A percentile compares a stretch with the other conserved stretches of the same genome.
Evolutionary conservation across 2,329 filamentous ascomycete genomes (phyloP).

Genomic region (Diaporthe nobilis): DNA sequence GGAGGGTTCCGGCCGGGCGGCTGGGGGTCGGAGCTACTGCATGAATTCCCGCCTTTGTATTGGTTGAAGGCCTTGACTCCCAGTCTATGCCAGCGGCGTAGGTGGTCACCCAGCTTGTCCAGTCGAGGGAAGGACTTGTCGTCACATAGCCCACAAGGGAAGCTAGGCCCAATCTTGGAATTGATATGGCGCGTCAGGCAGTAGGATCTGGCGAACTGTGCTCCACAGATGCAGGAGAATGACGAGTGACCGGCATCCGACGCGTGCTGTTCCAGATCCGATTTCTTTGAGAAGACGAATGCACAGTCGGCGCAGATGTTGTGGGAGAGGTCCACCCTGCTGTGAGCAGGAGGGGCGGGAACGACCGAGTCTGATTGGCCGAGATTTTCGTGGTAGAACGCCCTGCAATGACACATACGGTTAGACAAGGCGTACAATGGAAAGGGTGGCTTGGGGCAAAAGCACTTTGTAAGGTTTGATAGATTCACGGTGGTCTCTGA

Average conservation of each 20-base stretch:
- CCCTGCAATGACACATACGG: not conserved
- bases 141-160: not conserved
- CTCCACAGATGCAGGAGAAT: not conserved
- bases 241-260: not conserved
- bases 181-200: conserved; percentile 7
- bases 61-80: not conserved
- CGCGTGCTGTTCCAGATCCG: not conserved
- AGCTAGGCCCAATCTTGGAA: not conserved
- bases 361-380: not conserved
- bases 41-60: not conserved
- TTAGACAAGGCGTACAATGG: not conserved
- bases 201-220: not conserved
- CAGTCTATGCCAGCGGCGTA: not conserved
- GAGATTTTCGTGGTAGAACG: not conserved
- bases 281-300: not conserved
- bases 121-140: not conserved
- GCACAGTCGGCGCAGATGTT: not conserved
- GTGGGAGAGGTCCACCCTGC: not conserved
- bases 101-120: conserved; percentile 2
- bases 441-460: not conserved
- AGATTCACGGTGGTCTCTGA: not conserved
- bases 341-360: not conserved
- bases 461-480: not conserved
- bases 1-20: not conserved
- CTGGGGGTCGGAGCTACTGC: not conserved